Conservation (phyloP, 1,284 basidiomycete species). For the Naganishia liquefaciens region DNA sequence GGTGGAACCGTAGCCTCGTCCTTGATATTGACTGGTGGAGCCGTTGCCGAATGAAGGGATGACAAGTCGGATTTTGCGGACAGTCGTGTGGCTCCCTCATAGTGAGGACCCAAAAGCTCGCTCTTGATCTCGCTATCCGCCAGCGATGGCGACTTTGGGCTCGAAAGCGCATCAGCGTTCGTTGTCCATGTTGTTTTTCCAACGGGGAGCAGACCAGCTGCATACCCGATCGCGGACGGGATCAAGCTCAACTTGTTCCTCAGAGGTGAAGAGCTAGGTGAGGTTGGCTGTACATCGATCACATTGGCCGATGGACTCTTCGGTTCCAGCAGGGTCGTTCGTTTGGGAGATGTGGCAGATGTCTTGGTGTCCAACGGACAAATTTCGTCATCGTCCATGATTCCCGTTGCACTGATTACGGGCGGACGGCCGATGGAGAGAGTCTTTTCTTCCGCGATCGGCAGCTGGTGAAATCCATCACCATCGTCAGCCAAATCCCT, state of each 20-base stretch:
- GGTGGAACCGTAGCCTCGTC: neutral
- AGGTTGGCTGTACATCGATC: neutral
- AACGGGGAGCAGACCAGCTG: conserved; percentile 19
- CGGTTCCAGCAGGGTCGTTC: neutral
- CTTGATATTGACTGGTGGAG: no score
- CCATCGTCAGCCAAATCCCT: neutral
- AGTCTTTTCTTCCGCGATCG: neutral
- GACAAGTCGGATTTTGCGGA: neutral
- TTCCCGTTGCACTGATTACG: no score
- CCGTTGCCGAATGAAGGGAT: neutral
- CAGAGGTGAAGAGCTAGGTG: conserved; percentile 2
- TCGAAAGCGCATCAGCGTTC: neutral
- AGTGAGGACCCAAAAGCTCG: neutral
- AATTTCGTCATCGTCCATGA: neutral
- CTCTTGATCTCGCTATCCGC: neutral
- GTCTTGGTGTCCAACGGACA: conserved; percentile 1
- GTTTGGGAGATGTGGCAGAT: neutral
- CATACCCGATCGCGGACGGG: conserved; percentile 19
- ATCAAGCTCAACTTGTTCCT: conserved; percentile 19
- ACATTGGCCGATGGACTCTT: neutral
- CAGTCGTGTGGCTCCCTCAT: neutral
- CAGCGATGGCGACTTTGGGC: neutral
- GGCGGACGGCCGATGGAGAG: neutral
- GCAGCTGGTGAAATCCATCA: no score
- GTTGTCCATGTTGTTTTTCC: neutral